Evolutionary conservation across 305 asterid species (phyloP), one percentile per base, ranked within the genome.

Genomic region (Rubia balearica): DNA sequence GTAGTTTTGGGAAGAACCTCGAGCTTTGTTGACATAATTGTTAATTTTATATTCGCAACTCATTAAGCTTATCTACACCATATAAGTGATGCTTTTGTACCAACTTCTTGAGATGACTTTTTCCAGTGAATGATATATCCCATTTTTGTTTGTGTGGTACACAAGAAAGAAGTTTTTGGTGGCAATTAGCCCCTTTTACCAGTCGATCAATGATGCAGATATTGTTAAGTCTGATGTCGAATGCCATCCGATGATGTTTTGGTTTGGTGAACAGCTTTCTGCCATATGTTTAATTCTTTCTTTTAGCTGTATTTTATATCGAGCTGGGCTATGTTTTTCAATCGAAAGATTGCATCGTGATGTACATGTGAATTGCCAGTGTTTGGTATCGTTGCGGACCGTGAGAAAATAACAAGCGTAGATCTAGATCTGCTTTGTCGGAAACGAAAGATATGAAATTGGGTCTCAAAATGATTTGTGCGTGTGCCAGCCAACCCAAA

Each of bases 381-480:
- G 11, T 30, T 40, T 30, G 9, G 27, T 8, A 27, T 3, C 38
- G 27, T 14, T 68, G 49, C n/a, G 13, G 21, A 68, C 16, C 12
- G 49, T 24, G 8, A 30, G 0, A 30, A 48, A 68, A 68, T 14
- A 57, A 57, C 6, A 57, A 57, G 21, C 2, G 57, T 30, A 9
- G 57, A 51, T 51, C 57, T 17, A 17, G 57, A 51, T 51, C 22
- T 51, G 57, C 3, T 51, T 51, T 51, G 57, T 56, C 33, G 19
- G 33, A 30, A 30, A 30, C 33, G 2, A 30, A 30, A 30, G 33
- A 30, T 3, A 11, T 43, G 48, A 5, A 51, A 17, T 51, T 21
- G 5, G 64, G 64, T 59, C 7, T 24, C 17, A 59, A 16, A 59
- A 59, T 59, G 64, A 59, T 59, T 59, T 59, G 64, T 59, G 64